Base-by-base conservation (phyloP, 2,329 filamentous ascomycete species). In the Macrophomina pseudophaseolina region DNA sequence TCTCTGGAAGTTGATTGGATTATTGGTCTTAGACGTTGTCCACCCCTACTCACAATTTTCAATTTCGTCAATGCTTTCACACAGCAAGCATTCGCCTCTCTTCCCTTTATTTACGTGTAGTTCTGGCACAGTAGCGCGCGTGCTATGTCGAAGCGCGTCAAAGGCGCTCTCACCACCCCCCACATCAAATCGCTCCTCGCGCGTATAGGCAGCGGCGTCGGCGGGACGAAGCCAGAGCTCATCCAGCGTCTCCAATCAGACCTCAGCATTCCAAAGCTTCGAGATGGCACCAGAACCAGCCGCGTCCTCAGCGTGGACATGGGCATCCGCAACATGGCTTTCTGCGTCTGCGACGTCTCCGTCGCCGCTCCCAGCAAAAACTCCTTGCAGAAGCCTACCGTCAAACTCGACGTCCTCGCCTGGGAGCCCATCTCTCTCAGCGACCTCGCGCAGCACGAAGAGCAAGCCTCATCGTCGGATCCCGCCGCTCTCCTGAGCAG, bases 271-370 rank as follows among this genome's bases (percentile, higher is more conserved):
- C 48, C 56, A 30, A 62, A 54, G 40, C 49, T 66, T 18, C 30
- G 46, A n/a, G 14, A 60, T 62, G 65, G 28, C 23, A 40, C 2
- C 18, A 51, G 18, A 5, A 23, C 38, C 18, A 23, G 81, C 71
- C 83, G 88, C 51, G 83, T 95, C 30, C 77, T 95, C 40, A 94
- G 91, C 74, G 90, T 96, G 69, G 92, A 96, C 76, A 90, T 95
- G 87, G 92, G 92, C 4, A 91, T 96, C 70, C 88, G 87, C 51
- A 96, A 96, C 75, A 81, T 96, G 4, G 92, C 91, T 1, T 92
- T 88, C 74, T 91, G 90, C 70, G 83, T 92, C 68, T 76, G 91
- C 38, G 72, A 79, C 18, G 73, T 85, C 1, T 33, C 58, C 2
- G 49, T 64, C 7, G 8, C 14, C 5, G 33, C 9, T 1, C 12